Base-by-base conservation (phyloP, 2,329 filamentous ascomycete species). In the Aphanocladium album region DNA sequence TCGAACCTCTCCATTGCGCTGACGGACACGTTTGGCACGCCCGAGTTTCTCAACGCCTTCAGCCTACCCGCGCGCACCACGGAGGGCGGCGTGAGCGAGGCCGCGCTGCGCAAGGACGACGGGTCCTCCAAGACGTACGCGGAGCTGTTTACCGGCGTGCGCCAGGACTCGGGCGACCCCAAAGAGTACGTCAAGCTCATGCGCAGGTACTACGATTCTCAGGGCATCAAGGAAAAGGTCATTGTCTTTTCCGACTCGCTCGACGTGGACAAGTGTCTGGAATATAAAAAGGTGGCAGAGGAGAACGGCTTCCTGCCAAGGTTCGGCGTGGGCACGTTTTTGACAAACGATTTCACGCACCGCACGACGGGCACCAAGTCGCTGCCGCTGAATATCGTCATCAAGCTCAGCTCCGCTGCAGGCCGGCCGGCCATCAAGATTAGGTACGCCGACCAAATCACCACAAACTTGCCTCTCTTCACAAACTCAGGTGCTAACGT, bases 241-340 rank as follows among this genome's bases (percentile, higher is more conserved):
- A 89, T 99, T 62, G 93, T 99, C 3, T 99, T 98, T 72, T 98
- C 93, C 0, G 95, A 99, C 74, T 96, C 93, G 5, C 79, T 99
- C 61, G 90, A 98, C 71, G 90, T 97, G 54, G 92, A 97, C 41
- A 84, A 88, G 59, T 97, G 93, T 71, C 80, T 98, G 54, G 86
- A 96, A 73, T 99, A 98, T 78, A 96, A 96, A 79, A 78, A 84
- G 61, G 83, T 91, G 30, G 89, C 93, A 0, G 91, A 97, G 66
- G 83, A 86, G 43, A 84, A 87, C 16, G 90, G 90, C 1, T 93
- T 99, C 74, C 84, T 87, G 62, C 89, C 93, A 14, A 90, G 89
- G 0, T 99, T 99, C 76, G 95, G 95, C 63, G 90, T 99, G 1
- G 95, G 95, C 5, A 99, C 95, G 0, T 98, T 91, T 75, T 82